phyloP scores from a whole-genome alignment of 2,329 filamentous ascomycete species.

The Aspergillus vadensis region DNA sequence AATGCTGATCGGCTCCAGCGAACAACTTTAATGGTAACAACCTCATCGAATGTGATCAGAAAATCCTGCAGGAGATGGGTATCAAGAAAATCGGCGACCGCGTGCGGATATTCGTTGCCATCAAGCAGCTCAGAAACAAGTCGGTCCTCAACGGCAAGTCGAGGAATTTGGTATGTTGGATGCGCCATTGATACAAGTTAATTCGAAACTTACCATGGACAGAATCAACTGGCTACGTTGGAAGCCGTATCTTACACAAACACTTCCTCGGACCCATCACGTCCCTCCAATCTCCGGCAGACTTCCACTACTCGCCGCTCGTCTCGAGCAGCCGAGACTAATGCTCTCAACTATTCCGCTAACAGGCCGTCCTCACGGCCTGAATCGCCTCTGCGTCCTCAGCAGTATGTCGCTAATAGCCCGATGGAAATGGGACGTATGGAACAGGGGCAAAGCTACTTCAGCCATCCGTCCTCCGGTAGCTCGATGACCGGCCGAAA shows the following conservation, averaged over 20 bases:
- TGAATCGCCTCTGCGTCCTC: slow-evolving; percentile 66
- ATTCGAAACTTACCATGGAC: slow-evolving; percentile 21
- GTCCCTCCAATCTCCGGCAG: slow-evolving; percentile 58
- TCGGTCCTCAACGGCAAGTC: slow-evolving; percentile 77
- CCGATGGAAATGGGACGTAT: slow-evolving; percentile 57
- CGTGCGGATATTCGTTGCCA: slow-evolving; percentile 83
- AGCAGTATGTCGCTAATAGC: slow-evolving; percentile 63
- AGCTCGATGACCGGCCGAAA: slow-evolving; percentile 56
- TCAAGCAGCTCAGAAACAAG: slow-evolving; percentile 79
- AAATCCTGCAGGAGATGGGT: slow-evolving; percentile 94
- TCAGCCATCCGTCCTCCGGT: slow-evolving; percentile 57
- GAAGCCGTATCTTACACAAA: slow-evolving; percentile 65
- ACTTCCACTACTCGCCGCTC: slow-evolving; percentile 62
- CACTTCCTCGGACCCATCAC: slow-evolving; percentile 63
- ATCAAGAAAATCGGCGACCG: slow-evolving; percentile 97
- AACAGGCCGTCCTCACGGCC: slow-evolving; percentile 66
- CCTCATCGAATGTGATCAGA: slow-evolving; percentile 93
- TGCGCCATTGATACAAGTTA: neutral
- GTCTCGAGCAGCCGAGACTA: slow-evolving; percentile 50
- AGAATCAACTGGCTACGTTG: slow-evolving; percentile 83
- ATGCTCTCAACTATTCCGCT: slow-evolving; percentile 44
- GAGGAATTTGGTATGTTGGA: slow-evolving; percentile 72
- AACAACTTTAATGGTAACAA: slow-evolving; percentile 99
- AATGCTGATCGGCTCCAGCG: slow-evolving; percentile 46
- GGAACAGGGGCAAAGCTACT: slow-evolving; percentile 55